Conservation (phyloP, 2,329 filamentous ascomycete genomes). For the Fusarium cicatricum region DNA sequence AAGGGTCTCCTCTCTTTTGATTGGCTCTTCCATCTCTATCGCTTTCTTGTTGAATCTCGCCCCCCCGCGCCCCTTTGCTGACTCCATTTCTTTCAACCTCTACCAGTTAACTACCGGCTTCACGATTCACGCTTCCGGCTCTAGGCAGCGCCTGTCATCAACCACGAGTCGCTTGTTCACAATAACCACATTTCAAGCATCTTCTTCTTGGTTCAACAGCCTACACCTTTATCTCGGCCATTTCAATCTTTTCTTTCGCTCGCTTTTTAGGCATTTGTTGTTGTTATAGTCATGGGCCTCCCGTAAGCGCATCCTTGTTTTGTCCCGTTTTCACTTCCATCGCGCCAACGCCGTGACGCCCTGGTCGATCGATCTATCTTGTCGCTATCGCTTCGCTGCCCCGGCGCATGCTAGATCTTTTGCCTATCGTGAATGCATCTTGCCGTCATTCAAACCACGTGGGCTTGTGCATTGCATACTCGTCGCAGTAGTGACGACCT, state of each 20-base stretch:
- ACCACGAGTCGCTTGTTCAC: conserved; percentile 13
- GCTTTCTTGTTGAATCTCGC: conserved; percentile 21
- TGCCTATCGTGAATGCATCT: conserved; percentile 24
- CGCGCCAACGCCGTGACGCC: conserved; percentile 35
- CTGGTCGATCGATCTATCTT: conserved; percentile 32
- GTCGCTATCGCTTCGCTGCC: conserved; percentile 29
- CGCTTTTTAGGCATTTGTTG: conserved; percentile 15
- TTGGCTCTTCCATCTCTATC: conserved; percentile 23
- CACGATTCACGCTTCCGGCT: conserved; percentile 31
- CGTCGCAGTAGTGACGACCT: conserved; percentile 21
- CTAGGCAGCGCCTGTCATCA: conserved; percentile 36
- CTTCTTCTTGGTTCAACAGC: background rate
- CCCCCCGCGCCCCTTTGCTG: conserved; percentile 32
- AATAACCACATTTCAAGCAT: conserved; percentile 1
- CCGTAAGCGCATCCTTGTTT: conserved; percentile 53
- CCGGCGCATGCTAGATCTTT: conserved; percentile 29
- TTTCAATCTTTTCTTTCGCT: conserved; percentile 18
- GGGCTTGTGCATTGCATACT: conserved; percentile 21
- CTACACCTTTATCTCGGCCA: background rate
- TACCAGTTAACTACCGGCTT: conserved; percentile 33
- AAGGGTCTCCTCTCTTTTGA: background rate
- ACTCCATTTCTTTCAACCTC: conserved; percentile 37
- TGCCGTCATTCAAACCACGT: conserved; percentile 13
- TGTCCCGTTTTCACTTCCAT: conserved; percentile 24
- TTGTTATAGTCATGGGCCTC: conserved; percentile 52